phyloP scores from a whole-genome alignment of 345 rosid species.

The Hypericum perforatum region DNA sequence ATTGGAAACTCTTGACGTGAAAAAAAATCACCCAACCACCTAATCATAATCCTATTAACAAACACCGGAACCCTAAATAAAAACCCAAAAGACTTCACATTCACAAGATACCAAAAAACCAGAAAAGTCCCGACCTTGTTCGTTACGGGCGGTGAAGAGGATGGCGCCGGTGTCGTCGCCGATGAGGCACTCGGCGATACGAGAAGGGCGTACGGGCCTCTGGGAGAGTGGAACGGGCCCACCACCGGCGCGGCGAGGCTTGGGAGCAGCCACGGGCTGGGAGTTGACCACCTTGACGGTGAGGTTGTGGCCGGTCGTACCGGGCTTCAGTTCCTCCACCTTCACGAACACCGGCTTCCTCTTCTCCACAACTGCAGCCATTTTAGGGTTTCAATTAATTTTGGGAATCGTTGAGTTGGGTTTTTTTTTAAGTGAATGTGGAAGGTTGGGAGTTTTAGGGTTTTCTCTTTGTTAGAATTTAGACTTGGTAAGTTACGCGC shows the following conservation, averaged over 20 bases:
- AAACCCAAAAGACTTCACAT: no score
- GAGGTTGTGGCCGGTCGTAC: slow-evolving; percentile 49
- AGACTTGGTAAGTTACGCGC: no score
- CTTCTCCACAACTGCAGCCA: slow-evolving; percentile 22
- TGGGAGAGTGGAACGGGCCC: slow-evolving; percentile 30
- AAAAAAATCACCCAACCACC: no score
- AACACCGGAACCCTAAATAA: no score
- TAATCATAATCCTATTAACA: no score
- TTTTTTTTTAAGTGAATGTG: no score
- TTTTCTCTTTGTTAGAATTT: no score
- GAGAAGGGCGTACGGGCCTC: slow-evolving; percentile 40
- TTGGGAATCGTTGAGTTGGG: no score
- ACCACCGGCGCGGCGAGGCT: slow-evolving; percentile 28
- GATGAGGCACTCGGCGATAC: slow-evolving; percentile 68
- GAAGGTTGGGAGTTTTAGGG: no score
- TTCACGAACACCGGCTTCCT: slow-evolving; percentile 47
- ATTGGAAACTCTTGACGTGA: no score
- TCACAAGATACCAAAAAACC: no score
- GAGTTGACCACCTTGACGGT: slow-evolving; percentile 40
- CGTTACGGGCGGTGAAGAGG: slow-evolving; percentile 84
- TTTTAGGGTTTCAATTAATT: no score
- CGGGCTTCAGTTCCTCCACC: slow-evolving; percentile 49
- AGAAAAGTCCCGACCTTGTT: slow-evolving; percentile 35
- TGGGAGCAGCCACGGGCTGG: slow-evolving; percentile 25
- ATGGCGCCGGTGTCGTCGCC: slow-evolving; percentile 72